Percentiles rank a stretch among this genome's conserved stretches.
These are phyloP conservation scores for Vigna nakashimae DNA, from an alignment of 306 rosid species.

Conservation along the genomic window DNA sequence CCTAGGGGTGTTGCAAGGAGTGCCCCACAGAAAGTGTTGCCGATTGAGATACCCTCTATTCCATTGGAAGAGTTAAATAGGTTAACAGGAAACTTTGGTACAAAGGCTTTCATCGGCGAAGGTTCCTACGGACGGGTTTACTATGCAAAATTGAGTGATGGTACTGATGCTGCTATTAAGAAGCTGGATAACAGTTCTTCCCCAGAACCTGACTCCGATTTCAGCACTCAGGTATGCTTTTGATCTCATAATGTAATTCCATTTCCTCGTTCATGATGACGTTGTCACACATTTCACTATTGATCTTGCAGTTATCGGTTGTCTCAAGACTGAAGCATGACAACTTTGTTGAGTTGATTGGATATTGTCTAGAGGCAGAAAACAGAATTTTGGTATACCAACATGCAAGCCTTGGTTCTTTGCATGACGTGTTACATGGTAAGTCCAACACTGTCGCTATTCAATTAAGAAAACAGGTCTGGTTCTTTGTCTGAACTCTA, in stretches of 20 bases:
- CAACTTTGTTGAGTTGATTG: slow-evolving; percentile 84
- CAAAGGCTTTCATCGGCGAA: slow-evolving; percentile 88
- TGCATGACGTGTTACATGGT: slow-evolving; percentile 96
- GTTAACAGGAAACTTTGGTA: slow-evolving; percentile 75
- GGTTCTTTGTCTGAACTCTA: slow-evolving; percentile 27
- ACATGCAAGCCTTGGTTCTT: slow-evolving; percentile 83
- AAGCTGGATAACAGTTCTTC: slow-evolving; percentile 78
- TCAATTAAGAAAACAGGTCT: neutral
- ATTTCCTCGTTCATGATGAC: neutral
- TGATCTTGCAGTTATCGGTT: slow-evolving; percentile 71
- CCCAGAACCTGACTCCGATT: slow-evolving; percentile 79
- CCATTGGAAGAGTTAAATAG: slow-evolving; percentile 79
- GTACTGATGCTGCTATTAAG: slow-evolving; percentile 83
- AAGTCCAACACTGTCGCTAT: slow-evolving; percentile 10
- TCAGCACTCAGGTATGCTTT: slow-evolving; percentile 67
- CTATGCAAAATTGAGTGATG: slow-evolving; percentile 67
- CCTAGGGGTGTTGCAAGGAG: slow-evolving; percentile 66
- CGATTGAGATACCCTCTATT: slow-evolving; percentile 79
- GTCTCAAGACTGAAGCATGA: slow-evolving; percentile 90
- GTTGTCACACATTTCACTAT: slow-evolving; percentile 12
- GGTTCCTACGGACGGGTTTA: slow-evolving; percentile 96
- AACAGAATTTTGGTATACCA: slow-evolving; percentile 85
- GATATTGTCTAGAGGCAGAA: slow-evolving; percentile 84
- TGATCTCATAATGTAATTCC: slow-evolving; percentile 1
- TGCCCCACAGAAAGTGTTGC: slow-evolving; percentile 74